phyloP scores from a whole-genome alignment of 169 alveolate genomes.

The Plasmodium gonderi region DNA sequence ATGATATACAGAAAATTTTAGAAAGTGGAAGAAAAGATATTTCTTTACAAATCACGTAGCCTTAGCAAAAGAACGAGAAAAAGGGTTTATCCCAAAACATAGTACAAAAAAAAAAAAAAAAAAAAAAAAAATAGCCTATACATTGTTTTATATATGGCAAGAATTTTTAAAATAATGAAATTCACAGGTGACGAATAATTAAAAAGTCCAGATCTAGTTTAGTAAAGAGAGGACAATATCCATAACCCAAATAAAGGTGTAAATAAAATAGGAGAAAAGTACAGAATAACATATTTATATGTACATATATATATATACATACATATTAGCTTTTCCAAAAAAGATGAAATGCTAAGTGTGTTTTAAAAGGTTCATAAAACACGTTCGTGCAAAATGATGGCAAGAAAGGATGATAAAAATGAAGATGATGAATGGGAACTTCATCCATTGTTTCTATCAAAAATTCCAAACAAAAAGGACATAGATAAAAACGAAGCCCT shows the following conservation, averaged over 20 bases:
- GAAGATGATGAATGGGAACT: slow-evolving; percentile 72
- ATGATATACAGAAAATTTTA: background rate
- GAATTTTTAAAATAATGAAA: background rate
- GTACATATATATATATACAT: background rate
- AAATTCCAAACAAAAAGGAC: slow-evolving; percentile 72
- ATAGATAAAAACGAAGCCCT: slow-evolving; percentile 70
- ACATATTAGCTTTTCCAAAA: background rate
- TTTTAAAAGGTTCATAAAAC: background rate
- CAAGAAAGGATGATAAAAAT: background rate
- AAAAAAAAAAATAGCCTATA: background rate
- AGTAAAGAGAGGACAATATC: background rate
- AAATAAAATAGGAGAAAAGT: background rate
- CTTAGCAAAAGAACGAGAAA: background rate
- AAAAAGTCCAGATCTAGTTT: background rate
- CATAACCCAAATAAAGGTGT: background rate
- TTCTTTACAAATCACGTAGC: background rate
- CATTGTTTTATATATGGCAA: background rate
- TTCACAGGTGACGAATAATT: background rate
- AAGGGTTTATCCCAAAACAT: background rate
- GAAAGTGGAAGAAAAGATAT: too few relatives aligned
- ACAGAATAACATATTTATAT: background rate
- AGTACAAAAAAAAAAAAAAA: slow-evolving; percentile 15
- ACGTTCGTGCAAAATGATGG: slow-evolving; percentile 4
- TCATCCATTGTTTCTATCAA: slow-evolving; percentile 72
- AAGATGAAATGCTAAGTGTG: background rate